Percentiles rank a stretch among this genome's conserved stretches.
Conservation (phyloP, 2,329 filamentous ascomycete species). For the Claviceps spartinae region DNA sequence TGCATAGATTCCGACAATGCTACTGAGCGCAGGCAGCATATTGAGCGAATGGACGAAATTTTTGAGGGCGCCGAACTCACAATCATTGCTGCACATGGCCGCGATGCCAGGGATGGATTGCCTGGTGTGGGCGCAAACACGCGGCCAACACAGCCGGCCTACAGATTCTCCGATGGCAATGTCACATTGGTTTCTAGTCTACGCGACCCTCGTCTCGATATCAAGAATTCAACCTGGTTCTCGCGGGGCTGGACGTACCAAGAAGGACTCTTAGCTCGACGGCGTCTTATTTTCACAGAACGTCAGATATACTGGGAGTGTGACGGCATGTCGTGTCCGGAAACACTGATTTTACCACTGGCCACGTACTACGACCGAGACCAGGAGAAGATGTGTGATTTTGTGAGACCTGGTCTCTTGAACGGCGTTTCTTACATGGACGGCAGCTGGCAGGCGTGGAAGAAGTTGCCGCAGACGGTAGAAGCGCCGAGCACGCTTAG, state of each 20-base stretch:
- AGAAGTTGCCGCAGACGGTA: constrained; percentile 14
- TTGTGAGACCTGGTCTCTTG: constrained; percentile 21
- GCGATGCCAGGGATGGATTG: constrained; percentile 20
- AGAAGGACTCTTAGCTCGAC: constrained; percentile 22
- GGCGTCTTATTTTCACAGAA: constrained; percentile 25
- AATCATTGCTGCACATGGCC: constrained; percentile 25
- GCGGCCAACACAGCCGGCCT: constrained; percentile 16
- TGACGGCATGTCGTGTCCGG: constrained; percentile 23
- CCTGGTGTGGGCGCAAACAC: constrained; percentile 19
- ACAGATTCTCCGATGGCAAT: constrained; percentile 18
- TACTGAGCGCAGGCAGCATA: constrained; percentile 16
- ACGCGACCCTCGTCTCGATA: constrained; percentile 16
- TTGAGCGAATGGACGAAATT: constrained; percentile 24
- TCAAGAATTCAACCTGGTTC: constrained; percentile 21
- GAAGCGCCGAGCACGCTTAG: constrained; percentile 21
- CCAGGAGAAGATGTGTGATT: constrained; percentile 22
- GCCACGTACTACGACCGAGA: constrained; percentile 19
- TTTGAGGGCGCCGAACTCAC: constrained; percentile 22
- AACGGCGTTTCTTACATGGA: constrained; percentile 22
- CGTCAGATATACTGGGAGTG: constrained; percentile 27
- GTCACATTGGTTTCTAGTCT: constrained; percentile 21
- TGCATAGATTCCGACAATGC: constrained; percentile 18
- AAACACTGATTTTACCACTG: constrained; percentile 19
- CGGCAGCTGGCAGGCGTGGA: constrained; percentile 23
- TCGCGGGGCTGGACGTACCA: constrained; percentile 27